Base-by-base conservation (phyloP, 148 eudicot species). In the Vaccinium corymbosum region DNA sequence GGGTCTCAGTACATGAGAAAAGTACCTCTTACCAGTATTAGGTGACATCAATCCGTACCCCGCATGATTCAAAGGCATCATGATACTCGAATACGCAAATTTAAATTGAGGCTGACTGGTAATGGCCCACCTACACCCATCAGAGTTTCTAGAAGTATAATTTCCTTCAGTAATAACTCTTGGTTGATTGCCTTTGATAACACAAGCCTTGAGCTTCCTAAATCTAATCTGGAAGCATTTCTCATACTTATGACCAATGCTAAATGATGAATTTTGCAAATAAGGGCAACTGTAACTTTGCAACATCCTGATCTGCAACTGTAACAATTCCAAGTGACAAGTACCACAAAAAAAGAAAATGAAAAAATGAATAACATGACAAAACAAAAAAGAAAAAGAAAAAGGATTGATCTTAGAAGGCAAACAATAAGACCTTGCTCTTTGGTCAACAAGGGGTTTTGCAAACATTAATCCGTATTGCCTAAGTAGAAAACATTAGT, bases 261-360 rank as follows among this genome's bases (percentile, higher is more conserved):
- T 71, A 76, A 83, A 48, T 32, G 85, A 49, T 27, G 88, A 82
- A 85, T 76, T 82, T 56, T 74, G 85, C 61, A 90, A 86, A 50
- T 66, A 22, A 10, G 78, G 80, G 56, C 76, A 83, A 70, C 81
- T 64, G 80, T 53, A 88, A 77, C 68, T 83, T 81, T 81, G 89
- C 49, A 90, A 75, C 70, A 87, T 76, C 87, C 83, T 87, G 81
- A 50, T 83, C 88, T 91, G 91, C 87, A 90, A 84, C 92, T 91
- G 88, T 81, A 89, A 82, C 53, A 78, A 71, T 15, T 61, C 72
- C 49, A 46, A 17, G 48, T 7, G 53, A 51, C 11, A 75, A 73
- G 12, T 27, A 27, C 70, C 80, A 57, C 25, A 22, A 46, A 85
- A 85, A 68, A 53, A 70, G 38, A 50, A 64, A 64, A 29, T 25